phyloP scores from a whole-genome alignment of 2,329 filamentous ascomycete species.

The Beauveria sp. region DNA sequence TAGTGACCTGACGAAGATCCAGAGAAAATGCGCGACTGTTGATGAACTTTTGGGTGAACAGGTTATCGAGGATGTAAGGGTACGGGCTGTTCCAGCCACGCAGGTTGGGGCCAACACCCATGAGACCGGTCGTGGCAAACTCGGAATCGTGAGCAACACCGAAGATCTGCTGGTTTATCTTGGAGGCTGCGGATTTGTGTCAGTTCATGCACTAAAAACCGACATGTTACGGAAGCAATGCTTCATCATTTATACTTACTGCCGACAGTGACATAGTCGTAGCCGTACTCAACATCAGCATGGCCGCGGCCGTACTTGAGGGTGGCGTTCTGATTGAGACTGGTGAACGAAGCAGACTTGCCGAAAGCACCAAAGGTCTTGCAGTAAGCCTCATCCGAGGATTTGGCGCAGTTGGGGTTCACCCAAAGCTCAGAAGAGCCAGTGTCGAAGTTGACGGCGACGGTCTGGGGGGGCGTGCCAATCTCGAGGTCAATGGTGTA shows the following conservation, averaged over 20 bases:
- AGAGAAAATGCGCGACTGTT: conserved; percentile 30
- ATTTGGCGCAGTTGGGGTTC: conserved; percentile 30
- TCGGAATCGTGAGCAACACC: conserved; percentile 27
- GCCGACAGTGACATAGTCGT: conserved; percentile 26
- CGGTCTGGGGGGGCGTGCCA: conserved; percentile 29
- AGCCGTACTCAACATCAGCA: conserved; percentile 25
- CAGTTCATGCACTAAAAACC: neutral
- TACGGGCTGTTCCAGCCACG: conserved; percentile 27
- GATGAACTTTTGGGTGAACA: conserved; percentile 26
- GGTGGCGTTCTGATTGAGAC: conserved; percentile 19
- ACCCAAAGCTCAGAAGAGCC: conserved; percentile 36
- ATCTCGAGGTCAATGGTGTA: conserved; percentile 31
- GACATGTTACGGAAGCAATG: neutral
- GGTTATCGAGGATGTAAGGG: conserved; percentile 27
- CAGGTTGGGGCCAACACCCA: conserved; percentile 27
- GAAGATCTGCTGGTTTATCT: conserved; percentile 27
- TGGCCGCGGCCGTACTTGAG: conserved; percentile 26
- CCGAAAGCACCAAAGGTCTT: conserved; percentile 22
- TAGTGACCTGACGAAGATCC: conserved; percentile 25
- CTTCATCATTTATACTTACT: conserved; percentile 18
- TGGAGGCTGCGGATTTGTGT: conserved; percentile 17
- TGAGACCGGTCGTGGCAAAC: conserved; percentile 23
- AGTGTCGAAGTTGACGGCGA: conserved; percentile 34
- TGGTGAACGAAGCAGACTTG: conserved; percentile 21
- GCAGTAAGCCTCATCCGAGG: conserved; percentile 22